Percentiles rank a stretch among this genome's conserved stretches.
These are phyloP conservation scores for Metschnikowia koreensis DNA, from an alignment of 805 yeast species.

Conservation along the genomic window DNA sequence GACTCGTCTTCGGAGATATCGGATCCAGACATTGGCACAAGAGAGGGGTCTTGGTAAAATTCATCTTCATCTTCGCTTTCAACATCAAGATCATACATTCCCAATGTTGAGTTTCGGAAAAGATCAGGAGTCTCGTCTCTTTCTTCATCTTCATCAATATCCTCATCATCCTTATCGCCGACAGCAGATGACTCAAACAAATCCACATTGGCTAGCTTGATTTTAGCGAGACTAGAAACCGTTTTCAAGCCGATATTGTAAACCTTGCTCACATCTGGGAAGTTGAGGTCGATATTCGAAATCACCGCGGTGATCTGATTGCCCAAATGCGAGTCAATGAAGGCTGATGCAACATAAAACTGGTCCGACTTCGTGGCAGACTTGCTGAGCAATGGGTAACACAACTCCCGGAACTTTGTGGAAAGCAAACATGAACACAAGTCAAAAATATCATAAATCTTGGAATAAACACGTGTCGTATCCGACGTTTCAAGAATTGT, in stretches of 20 bases:
- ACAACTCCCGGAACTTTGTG: slow-evolving; percentile 37
- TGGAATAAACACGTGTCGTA: slow-evolving; percentile 50
- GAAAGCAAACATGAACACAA: slow-evolving; percentile 46
- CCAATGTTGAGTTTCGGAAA: slow-evolving; percentile 84
- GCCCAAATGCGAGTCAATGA: slow-evolving; percentile 68
- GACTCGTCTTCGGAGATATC: slow-evolving; percentile 26
- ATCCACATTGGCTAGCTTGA: slow-evolving; percentile 56
- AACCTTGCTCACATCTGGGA: slow-evolving; percentile 61
- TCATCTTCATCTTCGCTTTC: slow-evolving; percentile 63
- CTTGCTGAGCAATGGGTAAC: slow-evolving; percentile 46
- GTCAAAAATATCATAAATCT: slow-evolving; percentile 52
- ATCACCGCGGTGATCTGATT: slow-evolving; percentile 56
- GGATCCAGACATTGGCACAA: slow-evolving; percentile 40
- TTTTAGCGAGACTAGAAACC: slow-evolving; percentile 53
- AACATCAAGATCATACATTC: slow-evolving; percentile 86
- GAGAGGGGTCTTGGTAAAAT: slow-evolving; percentile 33
- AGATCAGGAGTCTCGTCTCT: slow-evolving; percentile 79
- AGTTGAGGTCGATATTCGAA: slow-evolving; percentile 69
- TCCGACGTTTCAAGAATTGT: slow-evolving; percentile 33
- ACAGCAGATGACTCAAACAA: slow-evolving; percentile 50
- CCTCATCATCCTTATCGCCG: slow-evolving; percentile 51
- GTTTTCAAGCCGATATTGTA: slow-evolving; percentile 60
- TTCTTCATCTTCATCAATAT: slow-evolving; percentile 51
- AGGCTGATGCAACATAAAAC: slow-evolving; percentile 58
- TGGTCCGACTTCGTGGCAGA: slow-evolving; percentile 56